Evolutionary conservation across 108 stramenopile species (phyloP).

Genomic region (Heterococcus sp.): DNA sequence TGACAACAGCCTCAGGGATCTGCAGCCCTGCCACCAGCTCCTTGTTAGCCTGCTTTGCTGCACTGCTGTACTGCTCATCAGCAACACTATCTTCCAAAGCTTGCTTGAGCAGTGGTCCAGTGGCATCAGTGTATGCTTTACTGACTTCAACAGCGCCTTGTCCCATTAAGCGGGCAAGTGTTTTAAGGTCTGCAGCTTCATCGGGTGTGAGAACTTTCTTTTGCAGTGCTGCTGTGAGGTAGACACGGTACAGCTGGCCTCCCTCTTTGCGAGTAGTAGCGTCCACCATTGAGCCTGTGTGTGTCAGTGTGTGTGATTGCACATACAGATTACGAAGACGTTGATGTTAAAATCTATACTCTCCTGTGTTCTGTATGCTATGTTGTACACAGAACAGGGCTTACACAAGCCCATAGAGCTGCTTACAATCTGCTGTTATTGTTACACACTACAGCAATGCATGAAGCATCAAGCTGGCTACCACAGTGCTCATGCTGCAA

Average conservation of each 20-base stretch:
- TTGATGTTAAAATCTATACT: too few species aligned
- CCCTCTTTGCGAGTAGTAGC: constrained; percentile 4
- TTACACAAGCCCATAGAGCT: too few species aligned
- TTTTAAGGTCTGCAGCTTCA: background rate
- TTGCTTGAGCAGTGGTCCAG: constrained; percentile 16
- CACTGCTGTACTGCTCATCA: constrained; percentile 2
- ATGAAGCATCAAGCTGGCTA: too few species aligned
- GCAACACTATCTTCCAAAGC: constrained; percentile 18
- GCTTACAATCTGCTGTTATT: too few species aligned
- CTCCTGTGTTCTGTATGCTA: too few species aligned
- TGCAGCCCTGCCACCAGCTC: constrained; percentile 5
- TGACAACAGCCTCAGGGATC: constrained; percentile 22
- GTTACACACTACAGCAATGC: too few species aligned
- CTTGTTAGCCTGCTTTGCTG: constrained; percentile 11
- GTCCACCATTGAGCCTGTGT: constrained; percentile 8
- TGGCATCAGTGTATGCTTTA: constrained; percentile 13
- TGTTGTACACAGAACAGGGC: too few species aligned
- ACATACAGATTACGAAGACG: background rate
- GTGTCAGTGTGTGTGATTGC: background rate
- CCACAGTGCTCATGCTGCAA: too few species aligned
- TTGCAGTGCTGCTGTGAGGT: constrained; percentile 13
- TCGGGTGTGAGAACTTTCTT: background rate
- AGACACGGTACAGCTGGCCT: constrained; percentile 16
- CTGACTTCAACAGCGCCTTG: background rate
- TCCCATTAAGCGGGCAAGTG: background rate